Evolutionary conservation across 1,139 yeast genomes (phyloP), one percentile per base, ranked within the genome.

Genomic region (Taphrina pruni): DNA sequence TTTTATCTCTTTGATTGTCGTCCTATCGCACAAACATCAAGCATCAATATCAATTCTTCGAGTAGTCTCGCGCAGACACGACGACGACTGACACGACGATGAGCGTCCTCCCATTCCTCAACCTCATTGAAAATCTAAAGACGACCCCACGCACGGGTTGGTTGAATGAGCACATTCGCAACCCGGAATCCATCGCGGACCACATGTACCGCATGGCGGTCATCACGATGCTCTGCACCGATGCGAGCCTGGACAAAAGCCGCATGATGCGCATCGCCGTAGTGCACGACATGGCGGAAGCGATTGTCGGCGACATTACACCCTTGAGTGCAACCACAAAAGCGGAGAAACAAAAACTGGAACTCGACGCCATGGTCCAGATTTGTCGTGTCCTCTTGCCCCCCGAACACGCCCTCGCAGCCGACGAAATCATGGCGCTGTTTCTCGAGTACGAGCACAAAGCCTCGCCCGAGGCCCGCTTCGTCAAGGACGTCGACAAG

Each of bases 181-280:
- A 78, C 9, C 85, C 88, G 57, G 70, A 45, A 48, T 70, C 71
- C 26, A 61, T 66, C 45, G 69, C 67, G 41, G 99, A 94, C 78
- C 99, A 94, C 78, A 94, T 94, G 98, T 94, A 94, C 77, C 84
- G 99, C 72, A 94, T 95, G 98, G 87, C 93, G 5, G 82, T 93
- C 57, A 87, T 93, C 68, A 83, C 96, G 35, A 85, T 93, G 89
- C 79, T 90, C 46, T 65, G 71, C 45, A 74, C 75, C 11, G 74
- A 73, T 6, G 56, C 62, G 21, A 83, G 90, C 54, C 88, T 89
- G 74, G 79, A 87, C 66, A 78, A 79, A 14, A 72, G 75, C 6
- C 80, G 85, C 73, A 92, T 98, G 81, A 89, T 88, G 67, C 88
- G 90, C 78, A 92, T 94, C 67, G 92, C 98, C 0, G 81, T 92